These are phyloP conservation scores for Phytophthora pistaciae DNA, from an alignment of 352 stramenopile species.

Conservation along the genomic window DNA sequence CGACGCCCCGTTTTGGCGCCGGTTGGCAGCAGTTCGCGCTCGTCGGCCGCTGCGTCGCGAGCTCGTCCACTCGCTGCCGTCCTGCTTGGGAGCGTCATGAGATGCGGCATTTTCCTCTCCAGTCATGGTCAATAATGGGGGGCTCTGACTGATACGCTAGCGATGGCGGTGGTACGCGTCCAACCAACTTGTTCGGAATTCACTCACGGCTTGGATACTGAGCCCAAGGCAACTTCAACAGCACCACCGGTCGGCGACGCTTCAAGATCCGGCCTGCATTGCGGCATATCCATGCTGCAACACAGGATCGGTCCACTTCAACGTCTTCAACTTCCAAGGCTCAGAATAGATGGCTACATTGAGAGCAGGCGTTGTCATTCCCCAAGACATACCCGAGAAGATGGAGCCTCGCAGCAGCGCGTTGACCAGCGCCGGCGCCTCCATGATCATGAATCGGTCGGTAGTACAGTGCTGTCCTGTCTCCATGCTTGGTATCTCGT, in stretches of 20 bases:
- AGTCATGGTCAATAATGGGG: slow-evolving; percentile 9
- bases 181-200: slow-evolving; percentile 1
- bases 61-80: slow-evolving; percentile 36
- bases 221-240: slow-evolving; percentile 25
- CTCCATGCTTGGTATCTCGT: slow-evolving; percentile 1
- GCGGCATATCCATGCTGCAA: slow-evolving; percentile 1
- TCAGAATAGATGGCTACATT: slow-evolving; percentile 35
- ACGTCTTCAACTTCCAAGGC: slow-evolving; percentile 1
- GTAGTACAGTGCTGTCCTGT: background rate
- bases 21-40: slow-evolving; percentile 5
- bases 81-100: slow-evolving; percentile 3
- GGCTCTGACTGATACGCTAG: background rate
- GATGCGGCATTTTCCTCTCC: slow-evolving; percentile 16
- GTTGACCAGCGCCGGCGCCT: slow-evolving; percentile 65
- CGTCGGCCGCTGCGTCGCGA: slow-evolving; percentile 29
- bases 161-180: background rate
- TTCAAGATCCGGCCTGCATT: slow-evolving; percentile 19
- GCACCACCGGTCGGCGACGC: background rate
- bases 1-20: background rate
- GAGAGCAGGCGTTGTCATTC: background rate
- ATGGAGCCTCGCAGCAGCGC: slow-evolving; percentile 69
- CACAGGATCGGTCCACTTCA: slow-evolving; percentile 12
- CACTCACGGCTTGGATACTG: slow-evolving; percentile 18
- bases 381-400: background rate
- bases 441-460: slow-evolving; percentile 78